A percentile compares a stretch with the other conserved stretches of the same genome.
These are phyloP conservation scores for Thelonectria discophora DNA, from an alignment of 2,329 filamentous ascomycete genomes.

Conservation along the genomic window DNA sequence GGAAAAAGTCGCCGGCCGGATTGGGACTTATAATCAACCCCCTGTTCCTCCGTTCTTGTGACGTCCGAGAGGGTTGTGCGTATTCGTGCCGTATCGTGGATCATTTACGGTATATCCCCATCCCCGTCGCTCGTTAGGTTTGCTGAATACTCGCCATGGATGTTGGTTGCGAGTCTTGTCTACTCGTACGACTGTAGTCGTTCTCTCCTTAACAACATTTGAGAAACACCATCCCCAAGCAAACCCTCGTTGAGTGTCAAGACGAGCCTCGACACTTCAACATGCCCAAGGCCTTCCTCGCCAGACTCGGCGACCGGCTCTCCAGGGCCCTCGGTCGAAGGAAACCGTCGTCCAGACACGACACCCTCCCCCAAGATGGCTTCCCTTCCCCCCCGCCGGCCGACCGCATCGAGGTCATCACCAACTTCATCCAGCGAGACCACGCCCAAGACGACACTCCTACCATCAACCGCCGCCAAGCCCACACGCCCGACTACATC, in stretches of 20 bases:
- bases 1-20: background rate
- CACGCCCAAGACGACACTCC: background rate
- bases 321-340: slow-evolving; percentile 4
- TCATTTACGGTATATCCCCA: background rate
- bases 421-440: background rate
- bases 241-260: background rate
- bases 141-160: background rate
- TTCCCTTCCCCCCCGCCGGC: background rate
- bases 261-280: background rate
- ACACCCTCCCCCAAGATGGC: background rate
- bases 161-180: background rate
- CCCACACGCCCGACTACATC: background rate
- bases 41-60: background rate
- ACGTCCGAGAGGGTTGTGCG: background rate
- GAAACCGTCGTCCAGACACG: background rate
- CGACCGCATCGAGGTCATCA: background rate
- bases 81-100: background rate
- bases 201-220: too few species aligned
- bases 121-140: background rate
- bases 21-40: background rate
- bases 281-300: slow-evolving; percentile 7
- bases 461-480: background rate
- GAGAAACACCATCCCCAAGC: background rate
- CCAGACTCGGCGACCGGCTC: slow-evolving; percentile 13
- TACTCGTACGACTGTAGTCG: background rate